Percentiles rank a stretch among this genome's conserved stretches.
These are phyloP conservation scores for Rhizoctonia solani DNA, from an alignment of 1,284 basidiomycete genomes.

Conservation along the genomic window DNA sequence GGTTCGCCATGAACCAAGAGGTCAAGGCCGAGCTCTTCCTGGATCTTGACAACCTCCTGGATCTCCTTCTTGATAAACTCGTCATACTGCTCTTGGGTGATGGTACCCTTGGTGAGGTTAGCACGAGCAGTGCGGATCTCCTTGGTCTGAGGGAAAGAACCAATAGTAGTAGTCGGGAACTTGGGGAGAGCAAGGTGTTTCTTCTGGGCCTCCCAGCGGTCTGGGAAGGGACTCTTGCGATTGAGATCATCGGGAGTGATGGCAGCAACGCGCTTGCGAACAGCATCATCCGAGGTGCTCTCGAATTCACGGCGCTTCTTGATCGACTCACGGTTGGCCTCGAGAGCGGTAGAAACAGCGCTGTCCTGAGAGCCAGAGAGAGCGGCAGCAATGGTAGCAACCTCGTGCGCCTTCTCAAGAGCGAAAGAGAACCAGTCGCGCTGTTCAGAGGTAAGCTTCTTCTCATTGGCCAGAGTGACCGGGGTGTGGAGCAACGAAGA, in stretches of 20 bases:
- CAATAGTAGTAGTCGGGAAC: slow-evolving; percentile 99
- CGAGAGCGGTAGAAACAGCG: slow-evolving; percentile 68
- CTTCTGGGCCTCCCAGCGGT: slow-evolving; percentile 88
- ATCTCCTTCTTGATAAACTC: slow-evolving; percentile 99
- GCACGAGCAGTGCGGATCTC: slow-evolving; percentile 97
- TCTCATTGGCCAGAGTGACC: slow-evolving; percentile 92
- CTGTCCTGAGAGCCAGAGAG: slow-evolving; percentile 82
- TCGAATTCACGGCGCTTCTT: slow-evolving; percentile 96
- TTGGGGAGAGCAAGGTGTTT: slow-evolving; percentile 89
- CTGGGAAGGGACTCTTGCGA: slow-evolving; percentile 89
- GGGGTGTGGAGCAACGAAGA: slow-evolving; percentile 99
- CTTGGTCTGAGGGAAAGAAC: slow-evolving; percentile 99
- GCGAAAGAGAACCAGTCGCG: slow-evolving; percentile 99
- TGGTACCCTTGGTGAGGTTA: slow-evolving; percentile 91
- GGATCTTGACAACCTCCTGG: slow-evolving; percentile 91
- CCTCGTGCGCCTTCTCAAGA: slow-evolving; percentile 93
- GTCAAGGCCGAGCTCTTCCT: slow-evolving; percentile 95
- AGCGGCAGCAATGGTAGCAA: slow-evolving; percentile 82
- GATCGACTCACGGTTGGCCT: slow-evolving; percentile 91
- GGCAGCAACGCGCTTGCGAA: slow-evolving; percentile 92
- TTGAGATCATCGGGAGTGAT: slow-evolving; percentile 89
- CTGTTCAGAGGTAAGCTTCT: slow-evolving; percentile 87
- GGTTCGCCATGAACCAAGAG: slow-evolving; percentile 99
- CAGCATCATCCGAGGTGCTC: slow-evolving; percentile 90
- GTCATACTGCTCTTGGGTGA: slow-evolving; percentile 89